These are phyloP conservation scores for Xanthoconium stramineum DNA, from an alignment of 768 basidiomycete genomes.

Conservation along the genomic window DNA sequence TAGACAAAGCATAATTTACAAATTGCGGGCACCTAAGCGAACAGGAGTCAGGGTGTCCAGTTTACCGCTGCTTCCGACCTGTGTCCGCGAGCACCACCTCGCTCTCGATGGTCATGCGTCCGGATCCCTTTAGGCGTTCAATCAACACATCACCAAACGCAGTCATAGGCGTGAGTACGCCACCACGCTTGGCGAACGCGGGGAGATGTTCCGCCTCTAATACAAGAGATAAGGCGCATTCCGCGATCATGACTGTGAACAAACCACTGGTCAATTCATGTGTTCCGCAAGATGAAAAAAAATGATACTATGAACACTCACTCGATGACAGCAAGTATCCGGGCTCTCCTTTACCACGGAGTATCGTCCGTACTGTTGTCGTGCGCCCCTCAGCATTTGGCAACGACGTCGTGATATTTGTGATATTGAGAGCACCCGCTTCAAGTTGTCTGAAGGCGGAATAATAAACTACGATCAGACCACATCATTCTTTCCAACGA, in stretches of 20 bases:
- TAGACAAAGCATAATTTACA: neutral
- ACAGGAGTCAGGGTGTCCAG: neutral
- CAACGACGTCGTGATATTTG: constrained; percentile 68
- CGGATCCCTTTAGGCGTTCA: constrained; percentile 58
- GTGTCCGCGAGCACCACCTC: constrained; percentile 31
- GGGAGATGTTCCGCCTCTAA: constrained; percentile 57
- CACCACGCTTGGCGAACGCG: constrained; percentile 57
- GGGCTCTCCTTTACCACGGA: constrained; percentile 73
- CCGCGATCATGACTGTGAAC: constrained; percentile 66
- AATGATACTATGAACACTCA: neutral
- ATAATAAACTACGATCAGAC: constrained; percentile 1
- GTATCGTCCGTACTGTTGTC: constrained; percentile 52
- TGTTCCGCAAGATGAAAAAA: neutral
- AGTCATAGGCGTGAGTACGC: constrained; percentile 78
- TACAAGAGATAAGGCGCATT: constrained; percentile 71
- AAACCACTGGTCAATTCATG: constrained; percentile 1
- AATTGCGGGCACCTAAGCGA: neutral
- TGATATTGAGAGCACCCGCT: constrained; percentile 57
- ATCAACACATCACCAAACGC: constrained; percentile 79
- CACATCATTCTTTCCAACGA: neutral
- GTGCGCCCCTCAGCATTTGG: constrained; percentile 38
- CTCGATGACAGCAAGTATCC: constrained; percentile 46
- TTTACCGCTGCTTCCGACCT: constrained; percentile 11
- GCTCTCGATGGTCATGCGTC: constrained; percentile 55
- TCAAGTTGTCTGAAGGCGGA: constrained; percentile 44